Base-by-base conservation (phyloP, 129 eudicot species). In the Artemisia annua region DNA sequence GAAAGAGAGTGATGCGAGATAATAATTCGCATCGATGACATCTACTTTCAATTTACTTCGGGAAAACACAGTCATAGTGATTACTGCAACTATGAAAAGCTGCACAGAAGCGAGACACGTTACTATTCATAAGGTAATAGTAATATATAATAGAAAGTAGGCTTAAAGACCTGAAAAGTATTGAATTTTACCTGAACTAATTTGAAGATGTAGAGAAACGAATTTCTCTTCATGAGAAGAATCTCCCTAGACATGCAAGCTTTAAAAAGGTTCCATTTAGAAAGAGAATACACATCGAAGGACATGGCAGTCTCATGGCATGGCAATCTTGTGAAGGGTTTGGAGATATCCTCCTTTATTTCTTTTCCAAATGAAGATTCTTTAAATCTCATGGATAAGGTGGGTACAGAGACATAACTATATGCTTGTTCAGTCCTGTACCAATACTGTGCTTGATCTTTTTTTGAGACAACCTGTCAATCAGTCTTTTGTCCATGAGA, bases 1-100 rank as follows among this genome's bases (percentile, higher is more conserved):
- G 62, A 63, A 86, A 70, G 82, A 86, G 4, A 84, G 75, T 67
- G 96, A 84, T 48, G 92, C 96, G 71, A 89, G 70, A 73, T 89
- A 89, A 69, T 68, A 69, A 63, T 86, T 89, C 15, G 92, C 92
- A 76, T 86, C 85, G 15, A 80, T 48, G 70, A 71, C 66, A 75
- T 86, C 80, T 50, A 80, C 72, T 0, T 69, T 75, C 90, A 86
- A 79, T 54, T 77, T 84, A 7, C 90, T 86, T 63, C 90, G 68
- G 13, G 82, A 35, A 52, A 86, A 89, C 39, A 87, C 88, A 48
- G 92, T 89, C 90, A 84, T 84, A 15, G 91, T 64, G 55, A 82
- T 75, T 13, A 69, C 46, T 66, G 91, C 91, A 66, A 83, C 60
- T 11, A 89, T 49, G 70, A 77, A 6, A 59, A 89, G 77, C 91